Percentiles rank a stretch among this genome's conserved stretches.
Conservation (phyloP, 1,284 basidiomycete species). For the Afroboletus lepidellus region DNA sequence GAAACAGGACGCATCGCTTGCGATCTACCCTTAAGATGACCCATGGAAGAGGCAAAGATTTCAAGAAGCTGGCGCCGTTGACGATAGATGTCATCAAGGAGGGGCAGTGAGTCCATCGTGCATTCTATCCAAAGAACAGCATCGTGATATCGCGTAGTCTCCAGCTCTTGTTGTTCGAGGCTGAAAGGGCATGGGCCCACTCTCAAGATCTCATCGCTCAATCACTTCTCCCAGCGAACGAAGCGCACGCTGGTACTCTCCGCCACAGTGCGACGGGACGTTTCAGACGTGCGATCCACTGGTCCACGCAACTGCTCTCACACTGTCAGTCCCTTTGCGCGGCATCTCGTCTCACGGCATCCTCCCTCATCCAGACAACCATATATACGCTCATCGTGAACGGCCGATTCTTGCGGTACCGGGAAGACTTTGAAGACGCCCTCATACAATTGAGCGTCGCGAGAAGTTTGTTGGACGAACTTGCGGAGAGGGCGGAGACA, state of each 20-base stretch:
- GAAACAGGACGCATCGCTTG: constrained; percentile 86
- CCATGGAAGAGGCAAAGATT: constrained; percentile 86
- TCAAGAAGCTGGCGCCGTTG: constrained; percentile 76
- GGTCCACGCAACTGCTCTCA: constrained; percentile 76
- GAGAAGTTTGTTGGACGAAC: constrained; percentile 70
- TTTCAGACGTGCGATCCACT: constrained; percentile 83
- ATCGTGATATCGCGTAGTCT: constrained; percentile 47
- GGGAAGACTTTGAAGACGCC: constrained; percentile 78
- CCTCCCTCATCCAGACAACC: constrained; percentile 58
- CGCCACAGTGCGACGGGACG: constrained; percentile 78
- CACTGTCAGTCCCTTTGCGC: constrained; percentile 68
- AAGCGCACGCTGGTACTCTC: constrained; percentile 52
- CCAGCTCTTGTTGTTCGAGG: constrained; percentile 82
- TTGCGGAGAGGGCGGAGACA: constrained; percentile 69
- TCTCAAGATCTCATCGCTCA: constrained; percentile 75
- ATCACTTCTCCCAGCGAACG: constrained; percentile 53
- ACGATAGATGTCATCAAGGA: constrained; percentile 67
- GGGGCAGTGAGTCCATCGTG: constrained; percentile 66
- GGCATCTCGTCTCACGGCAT: constrained; percentile 51
- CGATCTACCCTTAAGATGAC: constrained; percentile 82
- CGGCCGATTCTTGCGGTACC: constrained; percentile 70
- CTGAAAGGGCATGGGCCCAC: constrained; percentile 91
- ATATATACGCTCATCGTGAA: constrained; percentile 72
- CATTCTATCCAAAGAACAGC: neutral
- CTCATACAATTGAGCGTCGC: constrained; percentile 78